A percentile compares a stretch with the other conserved stretches of the same genome.
Conservation (phyloP, 2,329 filamentous ascomycete species). For the Pleomassaria siparia region DNA sequence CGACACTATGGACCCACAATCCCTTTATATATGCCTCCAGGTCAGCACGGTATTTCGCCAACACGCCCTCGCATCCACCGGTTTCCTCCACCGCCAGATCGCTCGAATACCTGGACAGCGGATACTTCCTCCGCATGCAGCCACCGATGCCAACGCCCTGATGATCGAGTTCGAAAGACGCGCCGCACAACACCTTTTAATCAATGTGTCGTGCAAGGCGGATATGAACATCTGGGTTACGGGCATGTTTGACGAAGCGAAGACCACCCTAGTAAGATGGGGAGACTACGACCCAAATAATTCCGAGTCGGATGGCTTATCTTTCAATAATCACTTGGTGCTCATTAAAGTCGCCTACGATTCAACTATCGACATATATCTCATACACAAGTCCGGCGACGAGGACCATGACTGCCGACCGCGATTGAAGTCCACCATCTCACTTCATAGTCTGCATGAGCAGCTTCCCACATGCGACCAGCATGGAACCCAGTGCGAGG, state of each 20-base stretch:
- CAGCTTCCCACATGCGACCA: conserved; percentile 1
- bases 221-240: conserved; percentile 11
- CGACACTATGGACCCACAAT: conserved; percentile 20
- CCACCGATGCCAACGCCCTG: background rate
- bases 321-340: background rate
- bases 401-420: background rate
- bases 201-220: conserved; percentile 7
- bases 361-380: conserved; percentile 11
- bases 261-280: background rate
- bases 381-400: conserved; percentile 3
- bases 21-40: conserved; percentile 21
- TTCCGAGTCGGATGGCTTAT: background rate
- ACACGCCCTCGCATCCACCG: conserved; percentile 18
- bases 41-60: conserved; percentile 19
- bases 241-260: conserved; percentile 8
- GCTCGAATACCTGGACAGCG: conserved; percentile 10
- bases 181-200: conserved; percentile 10
- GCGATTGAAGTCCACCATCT: conserved; percentile 9
- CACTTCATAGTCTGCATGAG: conserved; percentile 4
- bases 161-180: conserved; percentile 7
- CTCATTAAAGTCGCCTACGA: conserved; percentile 13
- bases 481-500: conserved; percentile 1
- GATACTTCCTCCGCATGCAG: background rate
- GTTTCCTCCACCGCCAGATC: conserved; percentile 17
- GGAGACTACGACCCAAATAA: conserved; percentile 2